phyloP scores from a whole-genome alignment of 2,329 filamentous ascomycete genomes.

The Nothophaeocryptopus gaeumannii region DNA sequence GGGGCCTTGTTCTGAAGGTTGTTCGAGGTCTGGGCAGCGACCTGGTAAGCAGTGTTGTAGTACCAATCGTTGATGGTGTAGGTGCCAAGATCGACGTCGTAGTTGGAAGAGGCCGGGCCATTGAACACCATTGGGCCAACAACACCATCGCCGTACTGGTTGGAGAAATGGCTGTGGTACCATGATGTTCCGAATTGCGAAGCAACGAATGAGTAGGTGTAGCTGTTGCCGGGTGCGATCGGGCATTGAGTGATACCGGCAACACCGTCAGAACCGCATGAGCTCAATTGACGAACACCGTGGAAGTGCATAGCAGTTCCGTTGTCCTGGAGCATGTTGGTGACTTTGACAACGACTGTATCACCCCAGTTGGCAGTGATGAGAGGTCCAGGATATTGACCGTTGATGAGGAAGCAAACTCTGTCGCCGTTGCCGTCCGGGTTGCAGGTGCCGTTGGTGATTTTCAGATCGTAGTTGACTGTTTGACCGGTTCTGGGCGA shows the following conservation, averaged over 20 bases:
- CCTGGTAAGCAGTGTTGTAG: neutral
- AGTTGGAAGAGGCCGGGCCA: conserved; percentile 56
- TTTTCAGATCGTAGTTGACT: conserved; percentile 34
- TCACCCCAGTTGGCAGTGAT: conserved; percentile 45
- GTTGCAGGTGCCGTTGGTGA: conserved; percentile 37
- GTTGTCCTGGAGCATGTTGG: conserved; percentile 52
- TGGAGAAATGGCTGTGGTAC: conserved; percentile 59
- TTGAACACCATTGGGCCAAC: conserved; percentile 60
- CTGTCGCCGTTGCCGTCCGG: conserved; percentile 35
- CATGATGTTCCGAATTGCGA: conserved; percentile 44
- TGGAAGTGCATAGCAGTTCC: conserved; percentile 62
- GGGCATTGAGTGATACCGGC: conserved; percentile 43
- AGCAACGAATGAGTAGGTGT: conserved; percentile 56
- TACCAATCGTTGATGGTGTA: conserved; percentile 61
- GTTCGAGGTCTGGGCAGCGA: conserved; percentile 25
- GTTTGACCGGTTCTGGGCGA: conserved; percentile 42
- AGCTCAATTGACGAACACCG: conserved; percentile 53
- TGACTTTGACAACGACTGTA: conserved; percentile 40
- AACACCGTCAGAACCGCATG: conserved; percentile 51
- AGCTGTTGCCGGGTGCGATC: conserved; percentile 47
- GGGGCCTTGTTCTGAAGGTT: conserved; percentile 27
- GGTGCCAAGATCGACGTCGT: conserved; percentile 61
- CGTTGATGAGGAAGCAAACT: conserved; percentile 55
- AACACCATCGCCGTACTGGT: conserved; percentile 57
- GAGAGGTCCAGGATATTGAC: conserved; percentile 62